Percentiles rank a stretch among this genome's conserved stretches.
phyloP scores from a whole-genome alignment of 2,329 filamentous ascomycete genomes.

The Erysiphe neolycopersici region DNA sequence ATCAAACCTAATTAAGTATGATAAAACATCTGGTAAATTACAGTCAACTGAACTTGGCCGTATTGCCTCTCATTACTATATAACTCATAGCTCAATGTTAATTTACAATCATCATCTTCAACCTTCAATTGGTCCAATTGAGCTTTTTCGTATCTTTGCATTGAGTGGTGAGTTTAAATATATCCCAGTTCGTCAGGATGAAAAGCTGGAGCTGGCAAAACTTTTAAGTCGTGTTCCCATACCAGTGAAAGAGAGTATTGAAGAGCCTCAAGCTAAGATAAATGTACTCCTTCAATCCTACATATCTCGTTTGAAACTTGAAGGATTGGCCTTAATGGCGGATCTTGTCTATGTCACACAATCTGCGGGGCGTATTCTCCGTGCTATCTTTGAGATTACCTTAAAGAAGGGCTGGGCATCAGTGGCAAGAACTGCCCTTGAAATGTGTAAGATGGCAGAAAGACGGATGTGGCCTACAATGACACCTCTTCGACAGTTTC shows the following conservation, averaged over 20 bases:
- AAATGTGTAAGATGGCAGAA: conserved; percentile 97
- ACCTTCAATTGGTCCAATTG: conserved; percentile 74
- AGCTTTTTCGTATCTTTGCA: conserved; percentile 88
- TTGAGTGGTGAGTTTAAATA: conserved; percentile 97
- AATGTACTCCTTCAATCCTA: conserved; percentile 93
- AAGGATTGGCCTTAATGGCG: conserved; percentile 86
- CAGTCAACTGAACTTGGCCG: conserved; percentile 84
- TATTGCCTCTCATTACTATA: conserved; percentile 96
- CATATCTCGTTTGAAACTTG: conserved; percentile 79
- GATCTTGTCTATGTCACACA: conserved; percentile 98
- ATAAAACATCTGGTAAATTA: conserved; percentile 70
- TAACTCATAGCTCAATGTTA: conserved; percentile 85
- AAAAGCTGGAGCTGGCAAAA: conserved; percentile 89
- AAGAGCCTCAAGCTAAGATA: conserved; percentile 92
- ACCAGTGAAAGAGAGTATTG: conserved; percentile 90
- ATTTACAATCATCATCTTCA: conserved; percentile 93
- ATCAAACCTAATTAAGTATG: conserved; percentile 76
- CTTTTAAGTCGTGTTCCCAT: conserved; percentile 74
- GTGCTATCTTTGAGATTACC: conserved; percentile 92
- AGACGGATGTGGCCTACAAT: conserved; percentile 99
- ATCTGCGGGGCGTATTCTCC: conserved; percentile 81
- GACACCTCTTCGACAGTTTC: conserved; percentile 82
- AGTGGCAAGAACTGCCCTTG: conserved; percentile 74
- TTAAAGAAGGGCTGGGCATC: conserved; percentile 89
- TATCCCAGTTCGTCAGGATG: conserved; percentile 89